phyloP scores from a whole-genome alignment of 148 eudicot species.

The Silene latifolia region DNA sequence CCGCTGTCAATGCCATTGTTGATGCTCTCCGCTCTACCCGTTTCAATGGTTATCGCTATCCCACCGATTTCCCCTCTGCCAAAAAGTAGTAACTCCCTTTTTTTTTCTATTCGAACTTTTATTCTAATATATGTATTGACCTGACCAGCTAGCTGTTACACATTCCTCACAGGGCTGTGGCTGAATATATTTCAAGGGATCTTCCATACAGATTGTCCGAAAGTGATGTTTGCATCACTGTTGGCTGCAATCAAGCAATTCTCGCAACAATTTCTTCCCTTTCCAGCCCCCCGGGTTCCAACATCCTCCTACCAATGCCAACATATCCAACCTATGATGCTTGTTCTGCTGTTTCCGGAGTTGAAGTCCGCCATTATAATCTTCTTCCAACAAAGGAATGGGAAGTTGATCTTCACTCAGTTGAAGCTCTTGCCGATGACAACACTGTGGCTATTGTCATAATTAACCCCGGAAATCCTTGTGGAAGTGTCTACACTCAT shows the following conservation, averaged over 20 bases:
- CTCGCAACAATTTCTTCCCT: no score
- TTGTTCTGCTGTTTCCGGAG: no score
- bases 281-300: no score
- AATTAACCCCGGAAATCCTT: constrained; percentile 45
- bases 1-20: constrained; percentile 29
- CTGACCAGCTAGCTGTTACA: no score
- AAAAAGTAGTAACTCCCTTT: constrained; percentile 14
- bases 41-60: constrained; percentile 23
- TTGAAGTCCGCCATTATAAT: no score
- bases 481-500: constrained; percentile 33
- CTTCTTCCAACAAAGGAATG: no score
- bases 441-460: constrained; percentile 41
- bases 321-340: no score
- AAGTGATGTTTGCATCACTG: no score
- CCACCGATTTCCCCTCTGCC: constrained; percentile 10
- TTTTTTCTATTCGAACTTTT: no score
- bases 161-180: constrained; percentile 30
- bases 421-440: constrained; percentile 33
- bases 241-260: no score
- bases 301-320: no score
- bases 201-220: constrained; percentile 36
- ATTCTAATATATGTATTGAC: neutral
- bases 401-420: constrained; percentile 34
- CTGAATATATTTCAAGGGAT: constrained; percentile 34
- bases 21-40: constrained; percentile 26